Percentiles rank a stretch among this genome's conserved stretches.
Evolutionary conservation across 495 filamentous ascomycete species (phyloP).

Genomic region (Lasiosphaeria ovina): DNA sequence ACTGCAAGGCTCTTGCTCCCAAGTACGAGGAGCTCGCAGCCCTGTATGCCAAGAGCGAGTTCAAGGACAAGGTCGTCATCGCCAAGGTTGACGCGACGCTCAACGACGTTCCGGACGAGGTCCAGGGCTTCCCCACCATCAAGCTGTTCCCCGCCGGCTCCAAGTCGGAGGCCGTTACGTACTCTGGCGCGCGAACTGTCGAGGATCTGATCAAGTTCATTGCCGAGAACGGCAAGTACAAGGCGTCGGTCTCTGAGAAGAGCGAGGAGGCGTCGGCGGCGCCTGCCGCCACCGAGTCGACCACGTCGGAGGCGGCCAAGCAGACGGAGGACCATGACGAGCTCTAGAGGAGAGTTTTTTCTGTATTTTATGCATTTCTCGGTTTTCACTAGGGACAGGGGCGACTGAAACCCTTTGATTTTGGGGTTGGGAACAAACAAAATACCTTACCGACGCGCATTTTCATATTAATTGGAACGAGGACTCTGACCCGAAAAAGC

Average conservation of each 20-base stretch:
- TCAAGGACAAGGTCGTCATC: conserved; percentile 79
- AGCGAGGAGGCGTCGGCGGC: conserved; percentile 56
- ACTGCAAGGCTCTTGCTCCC: conserved; percentile 93
- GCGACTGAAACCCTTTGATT: conserved; percentile 16
- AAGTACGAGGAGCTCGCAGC: conserved; percentile 89
- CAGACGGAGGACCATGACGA: conserved; percentile 62
- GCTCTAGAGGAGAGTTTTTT: conserved; percentile 49
- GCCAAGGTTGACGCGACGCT: conserved; percentile 97
- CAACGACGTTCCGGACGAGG: conserved; percentile 96
- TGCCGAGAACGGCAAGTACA: conserved; percentile 89
- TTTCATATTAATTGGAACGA: conserved; percentile 21
- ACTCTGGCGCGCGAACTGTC: conserved; percentile 82
- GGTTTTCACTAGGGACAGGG: conserved; percentile 24
- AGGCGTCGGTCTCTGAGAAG: conserved; percentile 55
- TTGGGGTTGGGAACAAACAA: conserved; percentile 27
- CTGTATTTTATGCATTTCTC: conserved; percentile 29
- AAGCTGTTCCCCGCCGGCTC: conserved; percentile 92
- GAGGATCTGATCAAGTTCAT: conserved; percentile 95
- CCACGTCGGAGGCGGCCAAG: conserved; percentile 36
- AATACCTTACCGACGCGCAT: conserved; percentile 30
- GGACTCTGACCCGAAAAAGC: neutral
- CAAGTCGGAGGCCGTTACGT: conserved; percentile 83
- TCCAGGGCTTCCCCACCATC: conserved; percentile 98
- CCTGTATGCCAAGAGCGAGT: conserved; percentile 71
- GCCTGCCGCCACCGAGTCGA: conserved; percentile 50